Percentiles rank a stretch among this genome's conserved stretches.
phyloP scores from a whole-genome alignment of 164 flowering plant species.

The Houttuynia cordata region DNA sequence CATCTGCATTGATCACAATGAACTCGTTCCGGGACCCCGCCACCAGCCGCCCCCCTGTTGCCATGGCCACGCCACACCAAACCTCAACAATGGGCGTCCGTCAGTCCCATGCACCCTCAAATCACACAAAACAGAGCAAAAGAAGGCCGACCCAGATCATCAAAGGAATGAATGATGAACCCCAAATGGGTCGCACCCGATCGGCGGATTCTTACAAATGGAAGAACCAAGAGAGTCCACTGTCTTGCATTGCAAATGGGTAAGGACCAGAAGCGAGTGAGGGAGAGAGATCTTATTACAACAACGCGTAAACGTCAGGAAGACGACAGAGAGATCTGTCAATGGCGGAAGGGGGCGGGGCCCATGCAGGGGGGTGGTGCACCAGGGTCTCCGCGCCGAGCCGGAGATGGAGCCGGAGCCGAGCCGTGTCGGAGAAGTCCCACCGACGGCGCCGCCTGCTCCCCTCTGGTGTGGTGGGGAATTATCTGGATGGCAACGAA shows the following conservation, averaged over 20 bases:
- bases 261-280: not conserved
- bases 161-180: not conserved
- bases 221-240: too few species aligned
- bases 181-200: too few species aligned
- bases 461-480: not conserved
- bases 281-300: not conserved
- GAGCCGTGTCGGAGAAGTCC: not conserved
- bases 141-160: not conserved
- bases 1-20: conserved; percentile 89
- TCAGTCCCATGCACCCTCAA: not conserved
- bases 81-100: not conserved
- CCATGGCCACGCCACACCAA: conserved; percentile 18
- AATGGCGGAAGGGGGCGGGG: not conserved
- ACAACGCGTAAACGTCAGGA: conserved; percentile 4
- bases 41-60: conserved; percentile 56
- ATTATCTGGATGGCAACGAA: too few species aligned
- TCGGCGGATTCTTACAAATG: too few species aligned
- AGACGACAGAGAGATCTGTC: not conserved
- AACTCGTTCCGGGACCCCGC: conserved; percentile 95
- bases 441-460: not conserved
- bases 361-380: not conserved
- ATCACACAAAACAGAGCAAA: not conserved
- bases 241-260: too few species aligned
- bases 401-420: too few species aligned
- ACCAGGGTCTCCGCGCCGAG: not conserved